A percentile compares a stretch with the other conserved stretches of the same genome.
Evolutionary conservation across 345 rosid genomes (phyloP).

Genomic region (Moricandia moricandioides): DNA sequence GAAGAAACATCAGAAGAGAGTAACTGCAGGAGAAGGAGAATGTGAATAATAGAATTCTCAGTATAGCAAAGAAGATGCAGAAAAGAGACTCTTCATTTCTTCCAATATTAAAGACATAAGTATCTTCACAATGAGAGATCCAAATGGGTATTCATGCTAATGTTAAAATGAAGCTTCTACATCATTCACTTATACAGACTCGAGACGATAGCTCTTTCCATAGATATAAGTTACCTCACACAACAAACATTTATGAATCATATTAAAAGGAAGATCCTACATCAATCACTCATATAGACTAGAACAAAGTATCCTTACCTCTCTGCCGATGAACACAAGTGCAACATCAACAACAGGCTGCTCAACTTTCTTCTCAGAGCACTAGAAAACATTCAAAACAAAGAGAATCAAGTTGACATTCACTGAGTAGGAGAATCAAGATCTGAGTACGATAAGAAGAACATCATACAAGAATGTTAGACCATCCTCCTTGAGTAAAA

Average conservation of each 20-base stretch:
- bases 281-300: neutral
- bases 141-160: neutral
- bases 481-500: conserved; percentile 73
- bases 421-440: conserved; percentile 14
- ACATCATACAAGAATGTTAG: conserved; percentile 60
- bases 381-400: conserved; percentile 39
- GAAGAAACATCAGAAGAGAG: conserved; percentile 66
- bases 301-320: conserved; percentile 52
- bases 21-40: conserved; percentile 47
- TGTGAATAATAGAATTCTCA: neutral
- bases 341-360: conserved; percentile 63
- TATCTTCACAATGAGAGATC: conserved; percentile 4
- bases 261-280: neutral
- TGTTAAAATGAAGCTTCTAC: neutral
- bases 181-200: neutral
- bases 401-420: conserved; percentile 1
- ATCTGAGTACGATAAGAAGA: neutral
- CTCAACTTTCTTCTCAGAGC: conserved; percentile 55
- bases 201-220: neutral
- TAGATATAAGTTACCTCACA: neutral
- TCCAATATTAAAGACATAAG: neutral
- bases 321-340: conserved; percentile 81
- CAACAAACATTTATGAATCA: neutral
- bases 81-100: neutral
- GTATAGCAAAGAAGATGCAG: conserved; percentile 10